Percentiles rank a stretch among this genome's conserved stretches.
Evolutionary conservation across 1,284 basidiomycete species (phyloP).

Genomic region (Sporisorium iseilematis-ciliati): DNA sequence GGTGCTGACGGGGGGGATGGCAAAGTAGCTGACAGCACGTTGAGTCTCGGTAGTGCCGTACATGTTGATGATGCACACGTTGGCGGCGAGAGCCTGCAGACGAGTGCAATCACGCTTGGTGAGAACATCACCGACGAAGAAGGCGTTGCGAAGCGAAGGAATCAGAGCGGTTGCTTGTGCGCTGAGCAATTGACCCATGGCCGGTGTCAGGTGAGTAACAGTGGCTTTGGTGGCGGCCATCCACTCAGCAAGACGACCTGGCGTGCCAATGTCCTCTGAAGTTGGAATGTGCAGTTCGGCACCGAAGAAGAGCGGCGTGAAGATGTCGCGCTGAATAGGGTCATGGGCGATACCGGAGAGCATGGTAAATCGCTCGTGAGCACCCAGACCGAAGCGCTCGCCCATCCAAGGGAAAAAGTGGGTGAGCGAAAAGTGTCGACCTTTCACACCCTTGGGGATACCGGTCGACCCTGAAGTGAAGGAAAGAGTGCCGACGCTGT

Average conservation of each 20-base stretch:
- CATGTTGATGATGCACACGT: slow-evolving; percentile 95
- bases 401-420: slow-evolving; percentile 99
- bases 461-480: slow-evolving; percentile 99
- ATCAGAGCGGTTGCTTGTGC: slow-evolving; percentile 93
- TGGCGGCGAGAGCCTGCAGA: slow-evolving; percentile 90
- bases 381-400: slow-evolving; percentile 82
- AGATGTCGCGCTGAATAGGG: slow-evolving; percentile 99
- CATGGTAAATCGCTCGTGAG: slow-evolving; percentile 93
- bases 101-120: slow-evolving; percentile 98
- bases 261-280: slow-evolving; percentile 95
- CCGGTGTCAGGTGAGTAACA: slow-evolving; percentile 90
- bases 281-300: slow-evolving; percentile 96
- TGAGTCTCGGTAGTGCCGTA: slow-evolving; percentile 99
- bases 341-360: slow-evolving; percentile 99
- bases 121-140: slow-evolving; percentile 99
- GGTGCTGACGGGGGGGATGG: slow-evolving; percentile 85
- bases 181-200: slow-evolving; percentile 98
- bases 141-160: slow-evolving; percentile 87
- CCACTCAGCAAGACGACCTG: slow-evolving; percentile 96
- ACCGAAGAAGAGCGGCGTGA: slow-evolving; percentile 97
- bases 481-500: slow-evolving; percentile 92
- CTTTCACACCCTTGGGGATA: slow-evolving; percentile 96
- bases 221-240: slow-evolving; percentile 86
- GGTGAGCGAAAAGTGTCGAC: slow-evolving; percentile 93
- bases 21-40: slow-evolving; percentile 96